These are phyloP conservation scores for Verbascum thapsus DNA, from an alignment of 257 asterid genomes.

Conservation along the genomic window DNA sequence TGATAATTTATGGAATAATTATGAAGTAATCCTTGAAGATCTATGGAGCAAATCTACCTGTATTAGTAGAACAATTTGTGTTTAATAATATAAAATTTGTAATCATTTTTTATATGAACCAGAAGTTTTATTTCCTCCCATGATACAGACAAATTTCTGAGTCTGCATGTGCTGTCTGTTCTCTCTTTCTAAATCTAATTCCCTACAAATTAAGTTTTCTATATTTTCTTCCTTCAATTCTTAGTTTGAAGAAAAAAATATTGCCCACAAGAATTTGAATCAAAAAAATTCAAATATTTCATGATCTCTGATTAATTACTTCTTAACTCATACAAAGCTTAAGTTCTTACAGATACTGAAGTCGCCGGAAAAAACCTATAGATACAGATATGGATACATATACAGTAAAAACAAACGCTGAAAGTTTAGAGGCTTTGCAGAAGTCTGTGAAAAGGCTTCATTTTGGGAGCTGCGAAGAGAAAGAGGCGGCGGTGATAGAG, in stretches of 20 bases:
- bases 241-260: conserved; percentile 1
- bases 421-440: conserved; percentile 42
- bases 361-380: conserved; percentile 24
- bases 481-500: conserved; percentile 53
- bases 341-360: conserved; percentile 35
- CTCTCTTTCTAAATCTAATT: conserved; percentile 31
- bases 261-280: conserved; percentile 4
- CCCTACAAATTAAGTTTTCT: conserved; percentile 34
- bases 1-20: too few species aligned
- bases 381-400: not conserved
- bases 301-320: conserved; percentile 33
- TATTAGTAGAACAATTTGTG: too few species aligned
- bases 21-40: too few species aligned
- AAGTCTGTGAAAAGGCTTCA: conserved; percentile 64
- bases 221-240: conserved; percentile 14
- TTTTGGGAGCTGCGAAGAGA: conserved; percentile 65
- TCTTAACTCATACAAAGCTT: conserved; percentile 34
- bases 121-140: not conserved
- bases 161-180: conserved; percentile 42
- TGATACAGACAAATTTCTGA: conserved; percentile 25
- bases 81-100: too few species aligned
- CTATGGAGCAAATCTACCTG: too few species aligned
- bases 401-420: conserved; percentile 2
- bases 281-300: conserved; percentile 23
- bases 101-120: conserved; percentile 9